Percentiles rank a stretch among this genome's conserved stretches.
phyloP scores from a whole-genome alignment of 257 asterid species.

The Cruciata laevipes region DNA sequence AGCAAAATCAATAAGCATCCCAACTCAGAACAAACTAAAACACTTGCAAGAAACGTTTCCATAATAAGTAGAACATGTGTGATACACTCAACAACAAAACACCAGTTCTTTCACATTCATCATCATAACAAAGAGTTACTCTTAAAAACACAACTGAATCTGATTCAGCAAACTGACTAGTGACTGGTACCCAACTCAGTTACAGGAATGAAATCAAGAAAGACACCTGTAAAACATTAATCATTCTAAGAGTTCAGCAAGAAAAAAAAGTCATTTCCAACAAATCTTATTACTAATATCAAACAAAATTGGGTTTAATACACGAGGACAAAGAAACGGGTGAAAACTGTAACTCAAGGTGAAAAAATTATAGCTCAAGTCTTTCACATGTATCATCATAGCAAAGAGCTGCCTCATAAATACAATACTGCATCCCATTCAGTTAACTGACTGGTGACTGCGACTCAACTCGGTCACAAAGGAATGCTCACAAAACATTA shows the following conservation, averaged over 20 bases:
- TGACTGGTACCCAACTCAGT: background rate
- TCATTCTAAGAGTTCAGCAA: background rate
- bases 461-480: too few relatives aligned
- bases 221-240: background rate
- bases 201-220: background rate
- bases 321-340: background rate
- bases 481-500: too few relatives aligned
- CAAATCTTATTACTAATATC: too few relatives aligned
- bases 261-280: too few relatives aligned
- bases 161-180: background rate
- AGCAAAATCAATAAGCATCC: background rate
- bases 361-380: background rate
- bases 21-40: background rate
- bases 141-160: background rate
- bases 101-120: too few relatives aligned
- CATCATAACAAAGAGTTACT: background rate
- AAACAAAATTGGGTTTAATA: too few relatives aligned
- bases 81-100: background rate
- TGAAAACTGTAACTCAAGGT: too few relatives aligned
- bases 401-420: background rate
- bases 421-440: background rate
- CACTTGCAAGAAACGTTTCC: background rate
- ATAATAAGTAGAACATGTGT: background rate
- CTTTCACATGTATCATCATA: background rate
- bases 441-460: too few relatives aligned